A percentile compares a stretch with the other conserved stretches of the same genome.
Conservation (phyloP, 2,329 filamentous ascomycete genomes). For the Talaromyces piceae region DNA sequence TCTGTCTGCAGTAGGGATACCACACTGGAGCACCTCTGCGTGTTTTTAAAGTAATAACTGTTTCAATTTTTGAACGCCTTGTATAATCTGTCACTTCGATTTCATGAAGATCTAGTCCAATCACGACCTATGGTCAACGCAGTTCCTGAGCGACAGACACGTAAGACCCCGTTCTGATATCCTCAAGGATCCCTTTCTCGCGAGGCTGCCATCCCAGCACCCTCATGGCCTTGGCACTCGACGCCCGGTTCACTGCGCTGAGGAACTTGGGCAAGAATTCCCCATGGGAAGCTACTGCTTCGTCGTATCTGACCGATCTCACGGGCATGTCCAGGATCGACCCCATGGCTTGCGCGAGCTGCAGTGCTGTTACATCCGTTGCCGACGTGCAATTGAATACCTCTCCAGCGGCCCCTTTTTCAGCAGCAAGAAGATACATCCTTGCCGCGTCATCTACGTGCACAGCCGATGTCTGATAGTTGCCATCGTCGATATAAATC, state of each 20-base stretch:
- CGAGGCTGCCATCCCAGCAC: conserved; percentile 34
- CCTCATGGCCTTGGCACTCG: conserved; percentile 29
- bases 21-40: background rate
- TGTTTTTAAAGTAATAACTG: background rate
- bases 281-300: conserved; percentile 20
- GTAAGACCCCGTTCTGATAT: background rate
- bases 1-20: background rate
- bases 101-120: background rate
- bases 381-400: conserved; percentile 28
- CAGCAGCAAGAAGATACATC: conserved; percentile 32
- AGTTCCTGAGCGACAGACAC: background rate
- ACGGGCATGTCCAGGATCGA: conserved; percentile 20
- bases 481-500: conserved; percentile 25
- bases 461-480: conserved; percentile 22
- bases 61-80: conserved; percentile 3
- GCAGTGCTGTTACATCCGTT: conserved; percentile 25
- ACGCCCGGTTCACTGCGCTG: conserved; percentile 25
- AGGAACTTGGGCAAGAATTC: conserved; percentile 30
- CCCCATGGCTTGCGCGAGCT: conserved; percentile 24
- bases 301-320: conserved; percentile 18
- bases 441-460: conserved; percentile 40
- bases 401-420: conserved; percentile 24
- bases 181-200: background rate
- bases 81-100: background rate
- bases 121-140: background rate